These are phyloP conservation scores for Vitis amurensis DNA, from an alignment of 164 flowering plant species.

Conservation along the genomic window DNA sequence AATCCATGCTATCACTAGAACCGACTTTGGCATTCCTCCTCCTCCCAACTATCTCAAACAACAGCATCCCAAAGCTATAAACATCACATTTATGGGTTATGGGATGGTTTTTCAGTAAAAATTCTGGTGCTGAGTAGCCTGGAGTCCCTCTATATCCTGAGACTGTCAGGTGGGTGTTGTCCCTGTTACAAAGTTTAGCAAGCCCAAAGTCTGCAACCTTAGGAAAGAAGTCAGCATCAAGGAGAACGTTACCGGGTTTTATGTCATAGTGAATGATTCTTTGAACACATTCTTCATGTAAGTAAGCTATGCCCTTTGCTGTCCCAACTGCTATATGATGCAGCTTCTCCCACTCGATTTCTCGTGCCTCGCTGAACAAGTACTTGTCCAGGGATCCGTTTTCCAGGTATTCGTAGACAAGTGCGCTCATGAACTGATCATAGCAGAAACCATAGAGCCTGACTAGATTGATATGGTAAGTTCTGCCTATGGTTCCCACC, in stretches of 20 bases:
- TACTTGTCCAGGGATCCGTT: constrained; percentile 32
- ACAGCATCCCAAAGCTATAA: constrained; percentile 32
- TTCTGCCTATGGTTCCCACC: no score
- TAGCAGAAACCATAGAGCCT: no score
- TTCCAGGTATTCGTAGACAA: constrained; percentile 33
- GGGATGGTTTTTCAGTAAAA: constrained; percentile 8
- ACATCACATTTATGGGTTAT: constrained; percentile 21
- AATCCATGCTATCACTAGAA: constrained; percentile 6
- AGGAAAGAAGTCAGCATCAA: neutral
- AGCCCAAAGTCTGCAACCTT: constrained; percentile 36
- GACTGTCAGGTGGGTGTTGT: no score
- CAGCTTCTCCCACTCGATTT: constrained; percentile 7
- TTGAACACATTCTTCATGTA: constrained; percentile 33
- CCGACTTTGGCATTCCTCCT: constrained; percentile 10
- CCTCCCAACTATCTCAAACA: constrained; percentile 27
- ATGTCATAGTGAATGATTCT: constrained; percentile 28
- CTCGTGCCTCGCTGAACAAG: constrained; percentile 13
- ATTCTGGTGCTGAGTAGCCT: constrained; percentile 11
- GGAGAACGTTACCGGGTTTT: no score
- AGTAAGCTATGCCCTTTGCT: constrained; percentile 28
- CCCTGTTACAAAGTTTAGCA: constrained; percentile 20
- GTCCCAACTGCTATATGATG: constrained; percentile 8
- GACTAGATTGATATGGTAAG: no score
- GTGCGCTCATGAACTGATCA: neutral
- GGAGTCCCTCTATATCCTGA: no score